Base-by-base conservation (phyloP, 306 rosid species). In the Luffa acutangula region DNA sequence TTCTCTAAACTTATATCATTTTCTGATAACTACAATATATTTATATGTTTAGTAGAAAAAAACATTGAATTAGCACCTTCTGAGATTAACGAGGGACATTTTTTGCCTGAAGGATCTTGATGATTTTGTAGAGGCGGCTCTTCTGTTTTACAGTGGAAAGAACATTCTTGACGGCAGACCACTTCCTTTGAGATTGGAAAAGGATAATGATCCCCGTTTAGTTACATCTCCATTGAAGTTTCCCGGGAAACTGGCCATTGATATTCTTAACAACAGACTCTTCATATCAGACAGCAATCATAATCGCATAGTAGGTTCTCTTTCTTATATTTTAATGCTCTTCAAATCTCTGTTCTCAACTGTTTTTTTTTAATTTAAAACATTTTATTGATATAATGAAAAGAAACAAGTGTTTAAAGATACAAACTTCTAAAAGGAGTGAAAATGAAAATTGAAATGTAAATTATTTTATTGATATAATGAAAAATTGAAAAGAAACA, bases 271-370 rank as follows among this genome's bases (percentile, higher is more conserved):
- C 82, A 84, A 91, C 86, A 94, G 97, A 87, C 98, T 94, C 86
- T 94, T 94, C 85, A 92, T 94, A 83, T 92, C 98, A 70, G 98
- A 94, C 88, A 94, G 98, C 85, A 94, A 89, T 86, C 97, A 92
- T 79, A 92, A 94, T 78, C 97, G 97, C 89, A 89, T 94, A 86
- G 97, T 92, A 89, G 41, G 91, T 83, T 42, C 78, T 80, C 85
- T 81, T 76, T 45, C 84, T 70, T 71, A 82, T 52, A 81, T 73
- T 56, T 67, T 39, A 46, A 25, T 63, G 21, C 72, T 5, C 60
- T 14, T 45, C 33, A 2, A 11, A 41, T 77, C 3, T 8, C 20
- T 18, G 31, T 57, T 25, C 25, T 17, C 9, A 46, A 75, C 25
- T 46, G 14, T 0, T 39, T 42, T 52, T 52, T 52, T 52, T 52